Percentiles rank a stretch among this genome's conserved stretches.
phyloP scores from a whole-genome alignment of 2,329 filamentous ascomycete genomes.

The Moelleriella libera region DNA sequence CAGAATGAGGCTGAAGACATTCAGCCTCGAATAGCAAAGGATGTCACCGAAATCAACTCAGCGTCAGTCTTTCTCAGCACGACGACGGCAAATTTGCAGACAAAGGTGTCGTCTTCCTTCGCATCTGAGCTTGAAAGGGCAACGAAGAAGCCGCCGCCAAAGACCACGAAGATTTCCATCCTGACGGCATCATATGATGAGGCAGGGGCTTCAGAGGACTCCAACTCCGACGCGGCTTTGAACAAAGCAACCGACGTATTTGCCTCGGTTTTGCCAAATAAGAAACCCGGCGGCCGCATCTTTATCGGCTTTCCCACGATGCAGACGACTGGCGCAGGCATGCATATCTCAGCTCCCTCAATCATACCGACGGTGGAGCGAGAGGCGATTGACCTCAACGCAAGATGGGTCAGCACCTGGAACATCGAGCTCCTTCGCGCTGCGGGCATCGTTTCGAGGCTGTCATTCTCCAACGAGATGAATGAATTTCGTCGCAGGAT shows the following conservation, averaged over 20 bases:
- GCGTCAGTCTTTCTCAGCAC: constrained; percentile 82
- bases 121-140: constrained; percentile 82
- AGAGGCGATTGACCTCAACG: constrained; percentile 93
- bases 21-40: constrained; percentile 51
- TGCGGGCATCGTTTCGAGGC: constrained; percentile 76
- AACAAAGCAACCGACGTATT: constrained; percentile 65
- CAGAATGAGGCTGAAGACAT: constrained; percentile 48
- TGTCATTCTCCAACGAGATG: constrained; percentile 87
- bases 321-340: constrained; percentile 86
- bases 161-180: constrained; percentile 71
- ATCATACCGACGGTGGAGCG: constrained; percentile 95
- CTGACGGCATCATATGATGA: constrained; percentile 87
- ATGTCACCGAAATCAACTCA: constrained; percentile 54
- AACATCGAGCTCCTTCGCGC: constrained; percentile 87
- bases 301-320: constrained; percentile 98
- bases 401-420: constrained; percentile 87
- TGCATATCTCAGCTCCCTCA: constrained; percentile 90
- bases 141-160: constrained; percentile 93
- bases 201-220: constrained; percentile 46
- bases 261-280: constrained; percentile 75
- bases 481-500: constrained; percentile 52
- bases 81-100: constrained; percentile 70
- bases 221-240: constrained; percentile 25
- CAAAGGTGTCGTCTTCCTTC: constrained; percentile 58
- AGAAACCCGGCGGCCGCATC: constrained; percentile 67